Evolutionary conservation across 2,329 filamentous ascomycete species (phyloP), one percentile per base, ranked within the genome.

Genomic region (Trichoderma citrinoviride): DNA sequence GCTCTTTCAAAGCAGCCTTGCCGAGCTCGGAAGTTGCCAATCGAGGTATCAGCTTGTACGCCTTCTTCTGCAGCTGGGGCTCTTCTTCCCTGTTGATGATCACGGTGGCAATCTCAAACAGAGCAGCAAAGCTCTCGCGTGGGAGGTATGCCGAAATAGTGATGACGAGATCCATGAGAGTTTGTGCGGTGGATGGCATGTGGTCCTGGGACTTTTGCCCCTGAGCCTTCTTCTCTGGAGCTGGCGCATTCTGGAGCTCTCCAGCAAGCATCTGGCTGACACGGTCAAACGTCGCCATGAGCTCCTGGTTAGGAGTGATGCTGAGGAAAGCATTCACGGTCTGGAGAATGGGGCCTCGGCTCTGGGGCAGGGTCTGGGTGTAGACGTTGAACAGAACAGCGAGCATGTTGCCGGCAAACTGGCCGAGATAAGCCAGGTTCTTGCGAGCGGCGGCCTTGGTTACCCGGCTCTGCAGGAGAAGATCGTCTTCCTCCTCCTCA

Each of bases 311-410:
- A 0, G 92, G 90, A 0, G 92, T 92, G 71, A 98, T 91, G 80
- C 93, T 96, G 65, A 99, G 81, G 77, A 93, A 98, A 5, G 92
- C 88, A 77, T 98, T 97, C 80, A 98, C 95, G 67, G 93, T 97
- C 75, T 94, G 91, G 40, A 99, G 82, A 61, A 99, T 95, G 21
- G 91, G 92, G 0, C 92, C 93, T 70, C 95, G 86, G 73, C 92
- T 95, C 73, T 97, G 92, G 2, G 95, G 94, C 27, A 99, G 83
- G 0, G 95, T 99, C 77, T 97, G 91, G 68, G 91, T 97, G 80
- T 99, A 99, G 50, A 99, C 94, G 74, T 99, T 99, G 83, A 99
- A 98, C n/a, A 99, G 81, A 0, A 98, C 94, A 7, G 95, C 93
- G 47, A 99, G 86, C 78, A 99, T 85, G 72, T 98, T 98, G 67